Evolutionary conservation across 2,329 filamentous ascomycete species (phyloP).

Genomic region (Emericellopsis atlantica): DNA sequence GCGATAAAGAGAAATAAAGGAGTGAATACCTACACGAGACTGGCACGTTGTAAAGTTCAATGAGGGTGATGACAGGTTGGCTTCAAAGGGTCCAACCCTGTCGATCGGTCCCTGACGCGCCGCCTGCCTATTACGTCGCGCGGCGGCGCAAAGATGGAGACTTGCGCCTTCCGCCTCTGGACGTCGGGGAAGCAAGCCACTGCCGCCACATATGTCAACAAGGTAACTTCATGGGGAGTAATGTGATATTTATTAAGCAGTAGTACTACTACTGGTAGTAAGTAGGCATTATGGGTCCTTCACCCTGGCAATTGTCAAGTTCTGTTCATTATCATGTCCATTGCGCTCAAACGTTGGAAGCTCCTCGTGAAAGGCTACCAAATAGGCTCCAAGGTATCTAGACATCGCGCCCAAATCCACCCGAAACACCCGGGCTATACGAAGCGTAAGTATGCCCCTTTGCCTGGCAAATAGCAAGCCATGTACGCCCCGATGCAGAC

Average conservation of each 20-base stretch:
- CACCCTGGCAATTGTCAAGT: not conserved
- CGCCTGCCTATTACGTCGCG: too few relatives aligned
- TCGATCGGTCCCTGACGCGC: not conserved
- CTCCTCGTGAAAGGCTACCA: conserved; percentile 2
- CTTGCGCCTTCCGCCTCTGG: not conserved
- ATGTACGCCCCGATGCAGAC: not conserved
- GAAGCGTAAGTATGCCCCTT: too few relatives aligned
- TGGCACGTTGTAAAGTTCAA: conserved; percentile 1
- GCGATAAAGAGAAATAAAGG: not conserved
- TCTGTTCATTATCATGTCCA: not conserved
- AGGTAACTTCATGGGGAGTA: not conserved
- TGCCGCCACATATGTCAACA: not conserved
- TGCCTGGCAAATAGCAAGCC: not conserved
- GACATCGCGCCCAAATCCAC: conserved; percentile 3
- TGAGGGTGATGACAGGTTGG: conserved; percentile 4
- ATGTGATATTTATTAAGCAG: too few relatives aligned
- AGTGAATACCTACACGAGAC: not conserved
- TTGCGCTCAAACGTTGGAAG: conserved; percentile 3
- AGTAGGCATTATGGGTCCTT: not conserved
- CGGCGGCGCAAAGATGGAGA: not conserved
- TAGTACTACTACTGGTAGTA: too few relatives aligned
- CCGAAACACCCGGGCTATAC: conserved; percentile 1
- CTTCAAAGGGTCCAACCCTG: conserved; percentile 1
- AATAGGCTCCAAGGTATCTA: conserved; percentile 4
- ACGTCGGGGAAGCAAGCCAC: too few relatives aligned